Conservation (phyloP, 2,329 filamentous ascomycete genomes). For the Nemania sp. region DNA sequence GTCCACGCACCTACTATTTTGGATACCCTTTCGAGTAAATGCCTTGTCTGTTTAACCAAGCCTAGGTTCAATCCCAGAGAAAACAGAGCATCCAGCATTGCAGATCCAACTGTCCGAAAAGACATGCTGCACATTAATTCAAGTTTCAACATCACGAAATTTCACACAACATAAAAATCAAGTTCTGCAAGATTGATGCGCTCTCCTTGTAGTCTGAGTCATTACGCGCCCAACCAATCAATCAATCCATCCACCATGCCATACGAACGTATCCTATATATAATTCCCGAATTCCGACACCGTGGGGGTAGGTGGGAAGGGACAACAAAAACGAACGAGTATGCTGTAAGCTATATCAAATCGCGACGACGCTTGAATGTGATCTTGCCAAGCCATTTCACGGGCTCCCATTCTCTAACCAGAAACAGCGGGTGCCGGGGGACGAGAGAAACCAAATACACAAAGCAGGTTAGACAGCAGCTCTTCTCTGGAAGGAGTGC, state of each 20-base stretch:
- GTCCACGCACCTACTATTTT: no score
- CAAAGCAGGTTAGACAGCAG: conserved; percentile 13
- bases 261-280: conserved; percentile 2
- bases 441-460: conserved; percentile 18
- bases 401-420: conserved; percentile 2
- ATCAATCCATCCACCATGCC: background rate
- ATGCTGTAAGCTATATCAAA: background rate
- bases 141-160: background rate
- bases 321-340: conserved; percentile 11
- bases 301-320: background rate
- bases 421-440: background rate
- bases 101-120: no score
- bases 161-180: background rate
- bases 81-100: no score
- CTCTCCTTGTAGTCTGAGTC: background rate
- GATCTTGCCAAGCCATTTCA: conserved; percentile 9
- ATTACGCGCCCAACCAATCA: conserved; percentile 3
- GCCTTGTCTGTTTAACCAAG: no score
- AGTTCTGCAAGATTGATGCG: background rate
- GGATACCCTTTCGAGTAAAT: no score
- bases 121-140: background rate
- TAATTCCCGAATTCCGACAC: background rate
- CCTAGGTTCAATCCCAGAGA: no score
- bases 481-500: conserved; percentile 1
- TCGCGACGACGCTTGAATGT: conserved; percentile 4